Base-by-base conservation (phyloP, 176 grass and related monocot genomes). In the Miscanthus lutarioriparius region DNA sequence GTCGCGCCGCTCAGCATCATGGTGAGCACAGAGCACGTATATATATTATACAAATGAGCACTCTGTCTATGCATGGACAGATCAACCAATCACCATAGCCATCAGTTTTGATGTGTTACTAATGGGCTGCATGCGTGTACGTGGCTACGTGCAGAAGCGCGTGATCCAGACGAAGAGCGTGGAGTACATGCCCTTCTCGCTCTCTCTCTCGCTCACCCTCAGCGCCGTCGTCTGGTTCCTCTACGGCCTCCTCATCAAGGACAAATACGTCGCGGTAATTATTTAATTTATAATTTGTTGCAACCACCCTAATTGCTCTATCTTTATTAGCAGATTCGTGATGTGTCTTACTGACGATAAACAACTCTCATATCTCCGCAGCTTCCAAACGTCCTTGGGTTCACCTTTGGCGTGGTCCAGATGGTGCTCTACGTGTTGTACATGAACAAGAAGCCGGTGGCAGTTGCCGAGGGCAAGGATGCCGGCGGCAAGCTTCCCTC, bases 171-270 rank as follows among this genome's bases (percentile, higher is more conserved):
- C 95, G 10, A 91, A 79, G 47, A 98, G 95, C 19, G 92, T 97
- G 1, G 92, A 97, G 43, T 97, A 93, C 87, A 94, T 97, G 92
- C 95, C 95, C 12, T 95, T 97, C 87, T 88, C 63, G 1, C 91
- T 98, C 51, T 98, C 95, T 8, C 84, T 98, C 72, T 93, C 90
- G 44, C 95, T 98, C 63, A 97, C 95, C 26, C 43, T 97, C 16
- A 95, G 92, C 37, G 90, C 95, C 0, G 75, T 95, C 22, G 88
- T 88, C 25, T 97, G 95, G 95, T 97, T 95, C 85, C 80, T 91
- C 39, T 97, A 97, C 27, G 95, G 95, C 23, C 79, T 98, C 5
- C 80, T 95, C 40, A 91, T 86, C 28, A 93, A 91, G 77, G 95
- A 98, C 84, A 88, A 90, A 88, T 98, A 93, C 3, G 85, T 98